Percentiles rank a stretch among this genome's conserved stretches.
Evolutionary conservation across 352 stramenopile species (phyloP).

Genomic region (Phytopythium cucurbitacearum): DNA sequence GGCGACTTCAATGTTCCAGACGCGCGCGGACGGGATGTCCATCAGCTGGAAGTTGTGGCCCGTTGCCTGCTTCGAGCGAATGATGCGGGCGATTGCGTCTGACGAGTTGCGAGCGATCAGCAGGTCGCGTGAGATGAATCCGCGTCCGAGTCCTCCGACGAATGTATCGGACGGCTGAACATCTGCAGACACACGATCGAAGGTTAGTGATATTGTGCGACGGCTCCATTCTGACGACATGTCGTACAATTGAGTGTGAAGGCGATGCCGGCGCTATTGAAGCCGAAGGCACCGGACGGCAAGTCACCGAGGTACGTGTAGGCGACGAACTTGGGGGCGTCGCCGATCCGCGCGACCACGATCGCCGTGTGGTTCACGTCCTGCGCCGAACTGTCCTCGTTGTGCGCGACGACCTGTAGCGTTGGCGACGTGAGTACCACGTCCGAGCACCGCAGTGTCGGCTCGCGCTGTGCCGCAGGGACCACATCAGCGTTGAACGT

Average conservation of each 20-base stretch:
- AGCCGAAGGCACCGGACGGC: slow-evolving; percentile 65
- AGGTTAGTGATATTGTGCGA: not conserved
- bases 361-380: slow-evolving; percentile 69
- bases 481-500: slow-evolving; percentile 24
- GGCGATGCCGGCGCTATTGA: slow-evolving; percentile 60
- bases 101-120: slow-evolving; percentile 30
- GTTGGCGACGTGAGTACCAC: slow-evolving; percentile 45
- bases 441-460: slow-evolving; percentile 59
- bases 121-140: slow-evolving; percentile 68
- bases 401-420: slow-evolving; percentile 58
- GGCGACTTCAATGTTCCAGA: slow-evolving; percentile 71
- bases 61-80: slow-evolving; percentile 37
- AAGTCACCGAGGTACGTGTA: slow-evolving; percentile 75
- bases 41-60: slow-evolving; percentile 82
- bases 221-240: not conserved
- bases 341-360: slow-evolving; percentile 48
- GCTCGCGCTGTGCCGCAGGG: slow-evolving; percentile 12
- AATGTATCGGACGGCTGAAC: slow-evolving; percentile 60
- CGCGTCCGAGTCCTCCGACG: slow-evolving; percentile 51
- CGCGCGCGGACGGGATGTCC: slow-evolving; percentile 32
- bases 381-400: slow-evolving; percentile 48
- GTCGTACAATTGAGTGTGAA: slow-evolving; percentile 79
- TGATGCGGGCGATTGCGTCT: slow-evolving; percentile 57
- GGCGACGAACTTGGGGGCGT: slow-evolving; percentile 53
- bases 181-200: slow-evolving; percentile 23